Conservation (phyloP, 345 rosid genomes). For the Trapa bicornis region DNA sequence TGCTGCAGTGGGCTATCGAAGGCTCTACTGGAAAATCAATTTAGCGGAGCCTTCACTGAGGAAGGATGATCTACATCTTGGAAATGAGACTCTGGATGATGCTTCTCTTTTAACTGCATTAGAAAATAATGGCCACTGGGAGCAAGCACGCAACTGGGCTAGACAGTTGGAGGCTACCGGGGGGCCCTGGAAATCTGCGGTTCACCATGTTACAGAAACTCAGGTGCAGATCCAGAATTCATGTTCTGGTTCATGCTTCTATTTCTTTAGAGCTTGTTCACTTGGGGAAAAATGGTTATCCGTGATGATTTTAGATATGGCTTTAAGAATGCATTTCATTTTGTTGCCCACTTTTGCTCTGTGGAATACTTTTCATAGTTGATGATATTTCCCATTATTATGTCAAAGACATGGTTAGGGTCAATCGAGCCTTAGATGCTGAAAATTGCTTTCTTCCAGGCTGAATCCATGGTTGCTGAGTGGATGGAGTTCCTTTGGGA, state of each 20-base stretch:
- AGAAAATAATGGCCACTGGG: conserved; percentile 84
- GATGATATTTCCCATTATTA: too few relatives aligned
- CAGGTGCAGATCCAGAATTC: conserved; percentile 42
- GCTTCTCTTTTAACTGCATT: conserved; percentile 72
- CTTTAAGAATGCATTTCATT: not conserved
- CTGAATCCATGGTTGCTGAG: conserved; percentile 96
- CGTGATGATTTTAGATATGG: not conserved
- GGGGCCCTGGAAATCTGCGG: conserved; percentile 71
- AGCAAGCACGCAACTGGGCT: conserved; percentile 98
- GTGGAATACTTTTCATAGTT: not conserved
- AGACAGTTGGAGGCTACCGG: conserved; percentile 85
- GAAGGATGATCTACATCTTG: conserved; percentile 63
- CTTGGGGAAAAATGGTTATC: not conserved
- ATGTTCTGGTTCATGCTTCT: not conserved
- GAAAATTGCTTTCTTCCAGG: conserved; percentile 33
- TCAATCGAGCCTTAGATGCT: not conserved
- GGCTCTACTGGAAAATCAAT: conserved; percentile 85
- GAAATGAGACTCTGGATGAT: conserved; percentile 79
- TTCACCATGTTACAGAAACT: conserved; percentile 86
- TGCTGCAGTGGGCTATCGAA: conserved; percentile 60
- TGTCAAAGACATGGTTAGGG: not conserved
- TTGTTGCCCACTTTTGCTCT: not conserved
- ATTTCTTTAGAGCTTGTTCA: not conserved
- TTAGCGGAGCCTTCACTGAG: conserved; percentile 82
- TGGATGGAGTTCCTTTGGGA: conserved; percentile 99